Percentiles rank a stretch among this genome's conserved stretches.
These are phyloP conservation scores for Rosa lucieae DNA, from an alignment of 306 rosid species.

Conservation along the genomic window DNA sequence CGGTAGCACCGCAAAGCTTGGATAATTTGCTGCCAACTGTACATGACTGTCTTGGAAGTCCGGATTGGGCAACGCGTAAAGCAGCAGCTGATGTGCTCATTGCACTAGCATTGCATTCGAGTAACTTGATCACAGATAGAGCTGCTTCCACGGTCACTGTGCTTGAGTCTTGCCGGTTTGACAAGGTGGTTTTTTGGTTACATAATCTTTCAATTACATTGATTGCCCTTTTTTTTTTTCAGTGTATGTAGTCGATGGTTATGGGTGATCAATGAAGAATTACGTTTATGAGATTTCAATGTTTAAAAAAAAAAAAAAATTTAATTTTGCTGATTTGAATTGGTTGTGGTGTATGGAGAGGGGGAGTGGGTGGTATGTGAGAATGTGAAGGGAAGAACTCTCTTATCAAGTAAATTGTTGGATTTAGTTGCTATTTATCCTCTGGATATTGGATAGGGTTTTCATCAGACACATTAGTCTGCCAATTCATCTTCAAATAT, in stretches of 20 bases:
- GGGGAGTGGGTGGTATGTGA: too few species aligned
- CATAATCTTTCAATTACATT: neutral
- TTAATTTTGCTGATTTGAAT: neutral
- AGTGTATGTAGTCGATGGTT: neutral
- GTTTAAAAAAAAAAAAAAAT: neutral
- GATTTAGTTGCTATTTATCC: neutral
- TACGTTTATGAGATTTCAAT: neutral
- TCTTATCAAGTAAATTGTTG: neutral
- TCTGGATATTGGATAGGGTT: neutral
- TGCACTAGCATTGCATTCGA: conserved; percentile 78
- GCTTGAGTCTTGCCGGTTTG: conserved; percentile 85
- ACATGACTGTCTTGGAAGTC: conserved; percentile 76
- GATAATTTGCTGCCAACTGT: conserved; percentile 68
- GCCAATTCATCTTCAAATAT: neutral
- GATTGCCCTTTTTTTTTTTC: neutral
- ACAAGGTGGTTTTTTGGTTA: conserved; percentile 72
- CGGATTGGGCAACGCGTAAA: conserved; percentile 97
- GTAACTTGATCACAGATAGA: conserved; percentile 60
- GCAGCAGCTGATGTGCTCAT: conserved; percentile 90
- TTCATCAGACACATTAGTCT: neutral
- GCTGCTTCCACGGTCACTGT: conserved; percentile 54
- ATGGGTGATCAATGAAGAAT: too few species aligned
- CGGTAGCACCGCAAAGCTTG: conserved; percentile 82
- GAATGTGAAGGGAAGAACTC: neutral
- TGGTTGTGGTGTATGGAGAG: neutral